A percentile compares a stretch with the other conserved stretches of the same genome.
phyloP scores from a whole-genome alignment of 1,284 basidiomycete genomes.

The Chalciporus piperatoides region DNA sequence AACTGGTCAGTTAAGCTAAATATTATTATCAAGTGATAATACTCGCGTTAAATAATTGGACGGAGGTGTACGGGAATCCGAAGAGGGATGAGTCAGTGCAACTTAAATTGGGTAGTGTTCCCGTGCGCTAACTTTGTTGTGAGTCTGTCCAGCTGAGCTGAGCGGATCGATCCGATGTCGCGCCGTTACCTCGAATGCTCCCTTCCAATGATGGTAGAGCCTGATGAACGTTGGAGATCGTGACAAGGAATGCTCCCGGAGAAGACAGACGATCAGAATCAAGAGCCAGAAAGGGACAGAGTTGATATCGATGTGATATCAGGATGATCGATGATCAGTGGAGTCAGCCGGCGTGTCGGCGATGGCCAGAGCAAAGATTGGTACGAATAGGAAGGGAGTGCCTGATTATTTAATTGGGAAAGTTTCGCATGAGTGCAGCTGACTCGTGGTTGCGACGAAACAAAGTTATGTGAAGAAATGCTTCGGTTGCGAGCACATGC shows the following conservation, averaged over 20 bases:
- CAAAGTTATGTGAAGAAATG: background rate
- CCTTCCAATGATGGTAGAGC: constrained; percentile 12
- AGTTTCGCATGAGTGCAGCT: background rate
- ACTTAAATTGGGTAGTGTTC: background rate
- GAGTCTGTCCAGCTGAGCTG: background rate
- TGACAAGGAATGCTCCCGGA: background rate
- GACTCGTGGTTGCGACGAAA: constrained; percentile 1
- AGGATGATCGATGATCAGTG: constrained; percentile 9
- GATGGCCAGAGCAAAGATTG: constrained; percentile 21
- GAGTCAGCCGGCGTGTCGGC: constrained; percentile 18
- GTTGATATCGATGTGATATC: constrained; percentile 18
- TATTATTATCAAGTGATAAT: no score
- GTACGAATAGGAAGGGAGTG: constrained; percentile 2
- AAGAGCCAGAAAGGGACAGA: background rate
- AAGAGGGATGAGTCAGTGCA: constrained; percentile 9
- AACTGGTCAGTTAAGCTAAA: no score
- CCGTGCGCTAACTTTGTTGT: constrained; percentile 10
- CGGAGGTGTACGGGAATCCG: constrained; percentile 4
- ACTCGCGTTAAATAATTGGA: background rate
- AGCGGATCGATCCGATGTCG: constrained; percentile 1
- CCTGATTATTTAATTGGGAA: constrained; percentile 25
- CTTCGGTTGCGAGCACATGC: background rate
- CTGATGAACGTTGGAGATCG: constrained; percentile 9
- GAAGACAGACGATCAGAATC: no score
- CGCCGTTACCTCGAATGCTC: background rate